Percentiles rank a stretch among this genome's conserved stretches.
These are phyloP conservation scores for Malassezia nana DNA, from an alignment of 1,284 basidiomycete genomes.

Conservation along the genomic window DNA sequence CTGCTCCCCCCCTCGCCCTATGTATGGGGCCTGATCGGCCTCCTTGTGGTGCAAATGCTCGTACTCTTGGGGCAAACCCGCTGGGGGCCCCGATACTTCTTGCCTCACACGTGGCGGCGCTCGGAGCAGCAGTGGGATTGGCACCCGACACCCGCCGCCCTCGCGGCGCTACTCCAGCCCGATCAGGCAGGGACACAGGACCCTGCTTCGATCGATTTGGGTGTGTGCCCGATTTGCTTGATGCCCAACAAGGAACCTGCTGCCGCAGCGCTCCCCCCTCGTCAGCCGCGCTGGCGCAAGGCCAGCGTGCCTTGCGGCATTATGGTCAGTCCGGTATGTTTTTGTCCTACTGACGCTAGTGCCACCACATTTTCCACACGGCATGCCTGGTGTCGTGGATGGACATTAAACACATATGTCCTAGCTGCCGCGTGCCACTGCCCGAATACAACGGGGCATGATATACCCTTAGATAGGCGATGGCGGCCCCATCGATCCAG, in stretches of 20 bases:
- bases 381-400: constrained; percentile 18
- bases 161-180: constrained; percentile 3
- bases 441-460: constrained; percentile 15
- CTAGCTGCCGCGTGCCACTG: constrained; percentile 18
- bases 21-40: constrained; percentile 28
- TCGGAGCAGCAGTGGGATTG: constrained; percentile 36
- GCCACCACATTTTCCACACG: constrained; percentile 19
- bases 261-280: too few relatives aligned
- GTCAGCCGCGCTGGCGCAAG: background rate
- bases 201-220: constrained; percentile 10
- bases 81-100: constrained; percentile 11
- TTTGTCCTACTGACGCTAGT: background rate
- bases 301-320: background rate
- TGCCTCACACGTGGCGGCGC: background rate
- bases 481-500: constrained; percentile 8
- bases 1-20: constrained; percentile 34
- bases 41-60: constrained; percentile 3
- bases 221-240: constrained; percentile 47
- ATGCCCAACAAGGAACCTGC: constrained; percentile 29
- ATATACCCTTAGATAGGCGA: background rate
- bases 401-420: constrained; percentile 18
- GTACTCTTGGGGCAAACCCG: constrained; percentile 7
- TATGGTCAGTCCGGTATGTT: constrained; percentile 17
- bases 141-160: constrained; percentile 30
- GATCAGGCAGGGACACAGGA: constrained; percentile 9